A percentile compares a stretch with the other conserved stretches of the same genome.
Conservation (phyloP, 768 basidiomycete species). For the Lyophyllum atratum region DNA sequence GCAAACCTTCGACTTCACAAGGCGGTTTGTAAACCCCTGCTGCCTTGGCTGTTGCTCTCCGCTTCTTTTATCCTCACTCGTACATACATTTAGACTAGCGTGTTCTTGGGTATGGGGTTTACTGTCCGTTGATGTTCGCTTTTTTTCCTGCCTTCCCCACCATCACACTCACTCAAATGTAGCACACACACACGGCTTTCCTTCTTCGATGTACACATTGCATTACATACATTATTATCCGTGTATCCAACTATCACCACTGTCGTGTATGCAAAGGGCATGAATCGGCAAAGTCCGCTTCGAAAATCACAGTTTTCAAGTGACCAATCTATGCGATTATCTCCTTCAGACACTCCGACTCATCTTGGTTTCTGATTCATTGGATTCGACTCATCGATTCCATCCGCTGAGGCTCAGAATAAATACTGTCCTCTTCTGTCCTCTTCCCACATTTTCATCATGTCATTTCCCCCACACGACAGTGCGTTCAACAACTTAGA, state of each 20-base stretch:
- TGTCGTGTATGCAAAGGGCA: background rate
- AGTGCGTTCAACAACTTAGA: slow-evolving; percentile 44
- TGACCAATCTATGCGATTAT: slow-evolving; percentile 19
- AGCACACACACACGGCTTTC: background rate
- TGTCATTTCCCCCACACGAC: slow-evolving; percentile 74
- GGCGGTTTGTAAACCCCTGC: background rate
- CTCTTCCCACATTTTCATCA: slow-evolving; percentile 23
- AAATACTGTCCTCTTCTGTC: slow-evolving; percentile 2
- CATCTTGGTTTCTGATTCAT: slow-evolving; percentile 2
- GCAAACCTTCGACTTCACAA: background rate
- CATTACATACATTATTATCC: background rate
- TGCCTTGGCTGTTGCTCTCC: too few relatives aligned
- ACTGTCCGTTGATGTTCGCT: background rate
- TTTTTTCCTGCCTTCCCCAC: background rate
- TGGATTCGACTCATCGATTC: slow-evolving; percentile 15
- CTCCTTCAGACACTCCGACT: slow-evolving; percentile 9
- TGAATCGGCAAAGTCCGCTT: slow-evolving; percentile 20
- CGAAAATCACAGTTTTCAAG: slow-evolving; percentile 4
- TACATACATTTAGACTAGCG: background rate
- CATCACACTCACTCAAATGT: background rate
- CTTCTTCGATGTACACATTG: background rate
- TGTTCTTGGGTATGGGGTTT: background rate
- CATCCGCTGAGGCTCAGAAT: background rate
- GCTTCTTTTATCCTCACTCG: background rate
- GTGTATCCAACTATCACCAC: background rate